These are phyloP conservation scores for Blastobotrys buckinghamii DNA, from an alignment of 1,139 yeast species.

Conservation along the genomic window DNA sequence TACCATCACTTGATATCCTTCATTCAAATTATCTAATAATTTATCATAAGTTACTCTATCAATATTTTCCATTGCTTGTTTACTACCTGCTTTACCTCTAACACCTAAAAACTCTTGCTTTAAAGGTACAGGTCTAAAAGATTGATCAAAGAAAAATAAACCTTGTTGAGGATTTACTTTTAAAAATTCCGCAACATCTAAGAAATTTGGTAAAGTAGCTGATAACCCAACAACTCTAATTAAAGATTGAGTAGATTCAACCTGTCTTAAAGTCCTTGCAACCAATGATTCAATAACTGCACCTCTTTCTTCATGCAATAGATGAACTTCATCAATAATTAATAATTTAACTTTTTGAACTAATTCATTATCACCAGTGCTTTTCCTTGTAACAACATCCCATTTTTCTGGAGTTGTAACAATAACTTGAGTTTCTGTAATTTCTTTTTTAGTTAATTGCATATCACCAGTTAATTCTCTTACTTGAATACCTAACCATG, in stretches of 20 bases:
- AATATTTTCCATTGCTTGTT: conserved; percentile 66
- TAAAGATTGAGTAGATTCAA: conserved; percentile 89
- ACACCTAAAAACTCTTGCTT: conserved; percentile 87
- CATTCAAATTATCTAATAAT: conserved; percentile 54
- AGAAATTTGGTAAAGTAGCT: conserved; percentile 89
- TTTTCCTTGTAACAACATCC: conserved; percentile 97
- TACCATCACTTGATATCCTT: conserved; percentile 91
- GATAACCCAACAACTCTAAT: conserved; percentile 94
- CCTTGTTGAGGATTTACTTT: conserved; percentile 89
- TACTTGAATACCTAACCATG: conserved; percentile 81
- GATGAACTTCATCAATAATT: conserved; percentile 93
- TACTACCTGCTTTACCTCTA: conserved; percentile 73
- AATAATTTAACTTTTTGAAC: conserved; percentile 79
- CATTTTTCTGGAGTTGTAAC: conserved; percentile 98
- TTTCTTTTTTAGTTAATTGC: conserved; percentile 84
- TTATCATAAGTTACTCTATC: conserved; percentile 77
- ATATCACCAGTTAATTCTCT: conserved; percentile 95
- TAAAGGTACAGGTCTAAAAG: conserved; percentile 91
- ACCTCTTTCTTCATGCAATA: conserved; percentile 96
- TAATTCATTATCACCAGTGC: conserved; percentile 76
- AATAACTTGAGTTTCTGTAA: conserved; percentile 77
- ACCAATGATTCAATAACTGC: conserved; percentile 94
- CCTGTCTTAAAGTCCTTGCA: conserved; percentile 91
- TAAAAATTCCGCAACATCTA: conserved; percentile 92
- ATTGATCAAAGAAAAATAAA: conserved; percentile 88